A percentile compares a stretch with the other conserved stretches of the same genome.
Evolutionary conservation across 2,329 filamentous ascomycete genomes (phyloP).

Genomic region (Capronia coronata): DNA sequence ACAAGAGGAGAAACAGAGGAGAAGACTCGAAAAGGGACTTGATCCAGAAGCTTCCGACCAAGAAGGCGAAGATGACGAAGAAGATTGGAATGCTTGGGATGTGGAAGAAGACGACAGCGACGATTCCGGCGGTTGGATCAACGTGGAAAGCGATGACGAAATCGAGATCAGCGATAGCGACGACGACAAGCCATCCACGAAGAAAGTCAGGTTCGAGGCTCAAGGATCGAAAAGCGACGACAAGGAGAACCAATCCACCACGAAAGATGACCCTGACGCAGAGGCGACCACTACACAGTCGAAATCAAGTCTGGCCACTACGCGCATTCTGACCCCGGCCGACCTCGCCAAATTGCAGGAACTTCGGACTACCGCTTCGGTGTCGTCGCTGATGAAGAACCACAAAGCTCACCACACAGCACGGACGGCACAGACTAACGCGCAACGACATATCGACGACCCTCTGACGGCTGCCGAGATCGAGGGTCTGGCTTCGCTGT

Average conservation of each 20-base stretch:
- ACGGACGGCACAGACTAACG: conserved; percentile 40
- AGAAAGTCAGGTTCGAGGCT: conserved; percentile 55
- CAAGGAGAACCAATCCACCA: conserved; percentile 38
- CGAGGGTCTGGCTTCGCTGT: conserved; percentile 71
- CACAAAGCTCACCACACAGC: conserved; percentile 40
- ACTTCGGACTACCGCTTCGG: conserved; percentile 65
- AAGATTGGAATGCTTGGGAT: conserved; percentile 53
- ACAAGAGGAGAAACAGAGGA: conserved; percentile 74
- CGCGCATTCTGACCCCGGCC: conserved; percentile 86
- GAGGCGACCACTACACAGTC: conserved; percentile 23
- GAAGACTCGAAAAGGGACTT: conserved; percentile 61
- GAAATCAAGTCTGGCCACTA: conserved; percentile 72
- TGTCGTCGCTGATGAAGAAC: conserved; percentile 54
- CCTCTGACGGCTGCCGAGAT: conserved; percentile 86
- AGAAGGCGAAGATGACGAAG: conserved; percentile 56
- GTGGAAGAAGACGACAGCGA: conserved; percentile 56
- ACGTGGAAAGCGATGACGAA: conserved; percentile 74
- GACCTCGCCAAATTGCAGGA: conserved; percentile 93
- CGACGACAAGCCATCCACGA: conserved; percentile 59
- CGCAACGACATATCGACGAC: conserved; percentile 69
- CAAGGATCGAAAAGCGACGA: conserved; percentile 29
- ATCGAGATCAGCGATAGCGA: conserved; percentile 68
- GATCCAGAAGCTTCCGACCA: conserved; percentile 55
- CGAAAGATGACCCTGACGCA: conserved; percentile 1
- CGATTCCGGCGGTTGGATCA: conserved; percentile 86